Evolutionary conservation across 495 filamentous ascomycete species (phyloP).

Genomic region (Thozetella sp.): DNA sequence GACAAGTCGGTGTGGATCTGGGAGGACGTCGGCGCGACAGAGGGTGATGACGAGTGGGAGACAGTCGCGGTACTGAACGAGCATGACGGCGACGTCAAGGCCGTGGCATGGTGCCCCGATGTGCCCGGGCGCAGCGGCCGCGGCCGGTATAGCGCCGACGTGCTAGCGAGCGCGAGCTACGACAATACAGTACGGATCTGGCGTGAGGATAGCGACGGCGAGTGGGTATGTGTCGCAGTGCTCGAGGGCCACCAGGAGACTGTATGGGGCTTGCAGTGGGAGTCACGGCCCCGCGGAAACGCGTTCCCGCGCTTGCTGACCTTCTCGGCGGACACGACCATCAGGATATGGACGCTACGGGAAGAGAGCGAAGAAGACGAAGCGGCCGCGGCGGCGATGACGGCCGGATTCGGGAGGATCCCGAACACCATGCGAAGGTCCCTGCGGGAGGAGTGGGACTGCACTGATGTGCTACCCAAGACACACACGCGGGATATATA

Average conservation of each 20-base stretch:
- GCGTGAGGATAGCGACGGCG: conserved; percentile 82
- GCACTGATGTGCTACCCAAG: conserved; percentile 69
- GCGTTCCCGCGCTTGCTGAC: conserved; percentile 67
- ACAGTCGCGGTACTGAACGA: conserved; percentile 93
- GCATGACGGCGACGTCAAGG: conserved; percentile 94
- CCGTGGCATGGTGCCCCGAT: conserved; percentile 84
- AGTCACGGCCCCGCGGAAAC: conserved; percentile 47
- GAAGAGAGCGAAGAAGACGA: conserved; percentile 53
- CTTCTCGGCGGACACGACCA: conserved; percentile 76
- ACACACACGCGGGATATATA: conserved; percentile 83
- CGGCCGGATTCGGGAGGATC: conserved; percentile 43
- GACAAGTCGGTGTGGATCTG: conserved; percentile 99
- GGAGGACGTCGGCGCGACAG: conserved; percentile 76
- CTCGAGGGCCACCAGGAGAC: conserved; percentile 77
- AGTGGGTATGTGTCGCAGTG: conserved; percentile 90
- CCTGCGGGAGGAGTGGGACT: conserved; percentile 80
- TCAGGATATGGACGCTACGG: conserved; percentile 75
- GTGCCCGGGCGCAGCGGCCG: conserved; percentile 40
- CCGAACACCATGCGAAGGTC: conserved; percentile 81
- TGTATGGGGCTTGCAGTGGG: conserved; percentile 89
- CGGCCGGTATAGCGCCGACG: conserved; percentile 51
- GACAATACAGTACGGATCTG: conserved; percentile 90
- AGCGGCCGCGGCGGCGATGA: conserved; percentile 12
- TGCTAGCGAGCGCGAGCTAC: conserved; percentile 85
- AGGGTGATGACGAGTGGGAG: conserved; percentile 91